phyloP scores from a whole-genome alignment of 208 protist genomes.

The Acanthamoeba castellanii region DNA sequence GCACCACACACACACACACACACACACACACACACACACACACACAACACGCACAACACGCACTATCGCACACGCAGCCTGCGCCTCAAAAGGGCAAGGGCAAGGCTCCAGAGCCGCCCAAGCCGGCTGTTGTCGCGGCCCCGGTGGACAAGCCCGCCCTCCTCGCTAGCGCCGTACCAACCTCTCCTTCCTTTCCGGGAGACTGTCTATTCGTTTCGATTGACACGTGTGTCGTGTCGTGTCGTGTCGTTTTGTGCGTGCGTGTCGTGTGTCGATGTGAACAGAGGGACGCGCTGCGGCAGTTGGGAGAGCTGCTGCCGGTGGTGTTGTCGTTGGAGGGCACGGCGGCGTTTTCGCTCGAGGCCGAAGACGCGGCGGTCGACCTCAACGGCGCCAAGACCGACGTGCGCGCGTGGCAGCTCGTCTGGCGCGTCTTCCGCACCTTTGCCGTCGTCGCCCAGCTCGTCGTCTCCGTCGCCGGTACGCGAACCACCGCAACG shows the following conservation, averaged over 20 bases:
- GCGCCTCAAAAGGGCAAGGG: conserved; percentile 41
- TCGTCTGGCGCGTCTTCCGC: background rate
- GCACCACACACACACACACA: too few species aligned
- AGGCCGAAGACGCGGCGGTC: background rate
- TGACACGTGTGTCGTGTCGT: background rate
- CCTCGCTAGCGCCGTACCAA: background rate
- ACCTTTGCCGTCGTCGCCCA: background rate
- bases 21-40: background rate
- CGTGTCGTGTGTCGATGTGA: background rate
- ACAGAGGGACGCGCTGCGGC: background rate
- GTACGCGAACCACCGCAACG: background rate
- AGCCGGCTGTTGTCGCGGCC: background rate
- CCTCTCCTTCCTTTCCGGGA: background rate
- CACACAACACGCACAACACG: too few species aligned
- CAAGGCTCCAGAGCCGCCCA: conserved; percentile 18
- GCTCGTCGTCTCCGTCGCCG: background rate
- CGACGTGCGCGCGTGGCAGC: background rate
- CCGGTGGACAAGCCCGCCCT: background rate
- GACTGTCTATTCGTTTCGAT: background rate
- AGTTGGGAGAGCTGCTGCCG: background rate
- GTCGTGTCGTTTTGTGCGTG: too few species aligned
- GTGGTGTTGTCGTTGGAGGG: background rate
- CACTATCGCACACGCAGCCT: background rate
- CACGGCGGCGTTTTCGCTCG: background rate
- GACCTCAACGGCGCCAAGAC: background rate